Base-by-base conservation (phyloP, 2,329 filamentous ascomycete genomes). In the Aspergillus hortae region DNA sequence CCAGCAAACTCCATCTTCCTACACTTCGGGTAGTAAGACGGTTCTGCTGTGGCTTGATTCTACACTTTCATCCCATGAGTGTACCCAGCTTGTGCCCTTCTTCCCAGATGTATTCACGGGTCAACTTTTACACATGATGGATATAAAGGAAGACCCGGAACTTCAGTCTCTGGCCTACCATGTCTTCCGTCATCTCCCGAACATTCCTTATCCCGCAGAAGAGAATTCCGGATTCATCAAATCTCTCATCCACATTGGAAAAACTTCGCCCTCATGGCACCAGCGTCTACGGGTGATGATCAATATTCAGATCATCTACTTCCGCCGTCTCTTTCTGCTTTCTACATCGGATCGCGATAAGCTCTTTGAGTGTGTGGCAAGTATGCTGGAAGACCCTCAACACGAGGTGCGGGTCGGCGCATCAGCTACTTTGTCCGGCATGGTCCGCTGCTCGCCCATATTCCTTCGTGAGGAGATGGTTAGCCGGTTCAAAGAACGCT, bases 301-400 rank as follows among this genome's bases (percentile, higher is more conserved):
- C 74, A 97, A 97, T 74, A 96, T 99, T 79, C 95, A 99, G 66
- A 92, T 97, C 58, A 87, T 99, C 62, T 99, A 96, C 77, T 99
- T 97, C 83, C 88, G 94, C 46, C 89, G 92, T 23, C 82, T 99
- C 35, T 99, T 99, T 78, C 77, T 97, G 25, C 89, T 95, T 60
- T 82, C 85, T 30, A 77, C 82, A 6, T 74, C 81, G 6, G 87
- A 96, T 68, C 88, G 94, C 49, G 82, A 90, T 61, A 81, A 84
- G 32, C 82, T 99, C 14, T 95, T 97, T 67, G 86, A 88, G 42
- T 95, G 92, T 50, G 92, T 99, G n/a, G 90, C 92, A 38, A 89
- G 88, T 60, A 99, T 99, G 95, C 81, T 99, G 6, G 84, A 89
- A 55, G 94, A 99, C 64, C 70, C 85, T 2, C 94, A 99, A 72